Conservation (phyloP, 768 basidiomycete genomes). For the Epithele typhae region DNA sequence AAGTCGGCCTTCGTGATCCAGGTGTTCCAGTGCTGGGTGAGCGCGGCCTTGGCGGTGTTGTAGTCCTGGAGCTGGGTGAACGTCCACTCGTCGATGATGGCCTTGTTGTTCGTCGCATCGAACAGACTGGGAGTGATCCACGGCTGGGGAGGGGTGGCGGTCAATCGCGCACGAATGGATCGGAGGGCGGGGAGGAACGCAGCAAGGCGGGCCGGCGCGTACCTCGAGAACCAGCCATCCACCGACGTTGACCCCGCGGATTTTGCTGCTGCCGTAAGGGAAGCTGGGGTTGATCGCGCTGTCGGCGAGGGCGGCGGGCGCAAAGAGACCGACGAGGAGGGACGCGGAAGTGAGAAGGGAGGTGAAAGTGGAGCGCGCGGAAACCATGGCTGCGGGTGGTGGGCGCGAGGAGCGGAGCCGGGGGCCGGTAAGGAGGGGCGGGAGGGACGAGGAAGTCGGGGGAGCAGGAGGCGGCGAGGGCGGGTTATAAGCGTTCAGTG, state of each 20-base stretch:
- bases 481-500: too few relatives aligned
- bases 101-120: conserved; percentile 52
- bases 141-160: conserved; percentile 35
- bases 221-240: conserved; percentile 58
- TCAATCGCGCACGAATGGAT: neutral
- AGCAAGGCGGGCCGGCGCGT: conserved; percentile 9
- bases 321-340: conserved; percentile 25
- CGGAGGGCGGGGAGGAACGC: neutral
- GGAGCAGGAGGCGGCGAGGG: too few relatives aligned
- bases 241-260: conserved; percentile 83
- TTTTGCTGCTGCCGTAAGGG: conserved; percentile 67
- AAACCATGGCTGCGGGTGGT: conserved; percentile 14
- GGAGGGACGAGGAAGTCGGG: too few relatives aligned
- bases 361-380: too few relatives aligned
- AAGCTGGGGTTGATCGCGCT: conserved; percentile 49
- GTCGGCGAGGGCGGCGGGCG: conserved; percentile 19
- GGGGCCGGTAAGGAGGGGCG: too few relatives aligned
- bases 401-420: too few relatives aligned
- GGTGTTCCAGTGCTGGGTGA: conserved; percentile 72
- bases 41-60: conserved; percentile 41
- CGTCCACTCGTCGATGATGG: conserved; percentile 76
- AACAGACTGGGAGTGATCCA: conserved; percentile 80
- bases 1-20: conserved; percentile 80
- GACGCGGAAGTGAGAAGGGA: conserved; percentile 10
- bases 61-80: conserved; percentile 60